A percentile compares a stretch with the other conserved stretches of the same genome.
phyloP scores from a whole-genome alignment of 257 asterid genomes.

The Ilex aquifolium region DNA sequence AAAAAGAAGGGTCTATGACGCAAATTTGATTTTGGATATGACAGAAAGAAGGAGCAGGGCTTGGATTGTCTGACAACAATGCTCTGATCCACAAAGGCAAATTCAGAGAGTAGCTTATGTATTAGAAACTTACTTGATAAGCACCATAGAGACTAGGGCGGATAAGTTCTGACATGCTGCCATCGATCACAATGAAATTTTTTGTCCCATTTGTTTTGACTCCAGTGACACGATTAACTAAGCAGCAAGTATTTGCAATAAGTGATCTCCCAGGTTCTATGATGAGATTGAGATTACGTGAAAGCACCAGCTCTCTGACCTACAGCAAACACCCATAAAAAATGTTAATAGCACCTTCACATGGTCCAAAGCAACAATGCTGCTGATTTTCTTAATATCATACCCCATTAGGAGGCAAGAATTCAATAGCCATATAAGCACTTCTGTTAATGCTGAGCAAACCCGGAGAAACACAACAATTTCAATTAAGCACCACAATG shows the following conservation, averaged over 20 bases:
- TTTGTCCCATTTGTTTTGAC: constrained; percentile 92
- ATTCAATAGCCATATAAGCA: background rate
- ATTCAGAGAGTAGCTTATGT: too few relatives aligned
- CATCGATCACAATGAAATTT: constrained; percentile 85
- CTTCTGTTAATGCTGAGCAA: background rate
- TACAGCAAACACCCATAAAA: constrained; percentile 22
- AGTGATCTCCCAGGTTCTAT: constrained; percentile 96
- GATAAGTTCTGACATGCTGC: constrained; percentile 97
- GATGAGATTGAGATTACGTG: constrained; percentile 80
- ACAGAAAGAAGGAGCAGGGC: too few relatives aligned
- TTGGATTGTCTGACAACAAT: too few relatives aligned
- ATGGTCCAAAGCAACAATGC: background rate
- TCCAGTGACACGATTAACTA: constrained; percentile 86
- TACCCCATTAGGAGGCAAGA: background rate
- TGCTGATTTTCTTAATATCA: background rate
- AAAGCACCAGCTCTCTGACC: constrained; percentile 84
- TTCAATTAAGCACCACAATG: background rate
- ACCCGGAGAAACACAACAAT: background rate
- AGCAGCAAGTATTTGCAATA: constrained; percentile 94
- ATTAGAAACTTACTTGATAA: constrained; percentile 58
- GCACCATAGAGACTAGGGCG: constrained; percentile 93
- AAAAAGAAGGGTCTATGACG: too few relatives aligned
- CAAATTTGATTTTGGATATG: too few relatives aligned
- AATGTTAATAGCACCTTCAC: background rate
- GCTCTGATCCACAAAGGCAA: too few relatives aligned